phyloP scores from a whole-genome alignment of 2,329 filamentous ascomycete species.

The Penicillium sp. region DNA sequence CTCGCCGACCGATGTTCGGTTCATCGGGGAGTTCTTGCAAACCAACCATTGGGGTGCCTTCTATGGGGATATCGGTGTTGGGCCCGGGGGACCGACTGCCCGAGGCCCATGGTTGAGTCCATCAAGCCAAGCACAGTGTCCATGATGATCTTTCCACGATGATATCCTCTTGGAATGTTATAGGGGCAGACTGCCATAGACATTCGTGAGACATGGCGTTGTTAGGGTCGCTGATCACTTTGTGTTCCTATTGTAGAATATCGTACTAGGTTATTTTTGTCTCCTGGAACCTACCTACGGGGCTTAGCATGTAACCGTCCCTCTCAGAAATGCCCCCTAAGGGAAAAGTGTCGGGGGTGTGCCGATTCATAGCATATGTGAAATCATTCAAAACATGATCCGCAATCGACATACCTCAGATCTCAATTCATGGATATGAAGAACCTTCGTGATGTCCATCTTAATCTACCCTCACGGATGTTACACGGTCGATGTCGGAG shows the following conservation, averaged over 20 bases:
- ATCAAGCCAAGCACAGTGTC: not conserved
- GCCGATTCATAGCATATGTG: slow-evolving; percentile 2
- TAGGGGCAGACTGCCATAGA: not conserved
- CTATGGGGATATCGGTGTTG: not conserved
- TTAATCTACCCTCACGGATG: not conserved
- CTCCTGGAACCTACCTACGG: not conserved
- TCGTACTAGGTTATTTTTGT: not conserved
- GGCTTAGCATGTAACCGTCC: not conserved
- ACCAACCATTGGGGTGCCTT: slow-evolving; percentile 11
- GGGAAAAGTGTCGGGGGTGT: slow-evolving; percentile 4
- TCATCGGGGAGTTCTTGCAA: slow-evolving; percentile 12
- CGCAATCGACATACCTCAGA: not conserved
- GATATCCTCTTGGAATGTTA: not conserved
- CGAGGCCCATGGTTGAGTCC: slow-evolving; percentile 7
- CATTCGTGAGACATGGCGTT: slow-evolving; percentile 19
- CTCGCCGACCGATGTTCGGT: slow-evolving; percentile 11
- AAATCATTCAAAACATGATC: not conserved
- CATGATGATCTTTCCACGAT: not conserved
- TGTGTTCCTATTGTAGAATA: slow-evolving; percentile 5
- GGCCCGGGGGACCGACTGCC: not conserved
- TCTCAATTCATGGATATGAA: not conserved
- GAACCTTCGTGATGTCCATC: not conserved
- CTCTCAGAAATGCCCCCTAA: not conserved
- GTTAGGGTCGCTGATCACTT: slow-evolving; percentile 9
- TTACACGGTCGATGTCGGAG: not conserved